phyloP scores from a whole-genome alignment of 208 protist genomes.

The Trypanosoma vivax region DNA sequence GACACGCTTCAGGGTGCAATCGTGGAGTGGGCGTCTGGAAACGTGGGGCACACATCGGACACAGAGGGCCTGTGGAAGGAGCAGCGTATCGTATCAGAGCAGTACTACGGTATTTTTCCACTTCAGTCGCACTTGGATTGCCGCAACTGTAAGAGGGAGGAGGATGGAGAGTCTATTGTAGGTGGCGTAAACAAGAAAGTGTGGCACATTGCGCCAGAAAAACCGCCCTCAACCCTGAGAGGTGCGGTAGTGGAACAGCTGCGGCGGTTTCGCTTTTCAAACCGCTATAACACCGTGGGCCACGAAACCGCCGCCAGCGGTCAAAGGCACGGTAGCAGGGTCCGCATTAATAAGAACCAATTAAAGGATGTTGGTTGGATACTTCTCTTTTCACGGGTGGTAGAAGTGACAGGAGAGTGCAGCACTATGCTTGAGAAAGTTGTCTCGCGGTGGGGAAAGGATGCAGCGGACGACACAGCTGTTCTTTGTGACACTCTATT shows the following conservation, averaged over 20 bases:
- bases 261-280: slow-evolving; percentile 23
- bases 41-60: slow-evolving; percentile 55
- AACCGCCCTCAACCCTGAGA: slow-evolving; percentile 26
- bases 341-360: no score
- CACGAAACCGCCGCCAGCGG: neutral
- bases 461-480: neutral
- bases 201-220: neutral
- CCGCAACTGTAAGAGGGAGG: neutral
- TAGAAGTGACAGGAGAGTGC: slow-evolving; percentile 4
- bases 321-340: no score
- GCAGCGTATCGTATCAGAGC: slow-evolving; percentile 31
- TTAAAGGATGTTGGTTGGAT: no score
- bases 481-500: slow-evolving; percentile 32
- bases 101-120: slow-evolving; percentile 38
- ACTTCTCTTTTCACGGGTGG: slow-evolving; percentile 16
- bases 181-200: no score
- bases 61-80: slow-evolving; percentile 52
- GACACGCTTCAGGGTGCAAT: slow-evolving; percentile 20
- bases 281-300: neutral
- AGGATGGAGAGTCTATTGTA: neutral
- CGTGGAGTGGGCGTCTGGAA: slow-evolving; percentile 56
- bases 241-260: slow-evolving; percentile 36
- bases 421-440: neutral
- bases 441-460: neutral
- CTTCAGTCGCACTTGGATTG: neutral